phyloP scores from a whole-genome alignment of 108 stramenopile genomes.

The Chaetoceros tenuissimus region DNA sequence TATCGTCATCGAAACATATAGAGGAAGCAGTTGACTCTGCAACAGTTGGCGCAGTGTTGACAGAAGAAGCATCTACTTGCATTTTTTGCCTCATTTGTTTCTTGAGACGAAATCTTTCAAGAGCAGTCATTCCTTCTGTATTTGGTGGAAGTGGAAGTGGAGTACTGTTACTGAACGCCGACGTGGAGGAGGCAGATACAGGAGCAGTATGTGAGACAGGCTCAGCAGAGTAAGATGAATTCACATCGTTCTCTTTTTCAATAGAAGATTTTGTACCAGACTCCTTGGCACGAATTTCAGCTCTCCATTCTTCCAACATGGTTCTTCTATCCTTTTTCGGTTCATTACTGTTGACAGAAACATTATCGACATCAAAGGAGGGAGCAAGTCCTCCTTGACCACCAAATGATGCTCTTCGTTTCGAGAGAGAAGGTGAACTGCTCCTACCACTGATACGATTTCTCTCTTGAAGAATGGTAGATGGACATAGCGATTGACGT shows the following conservation, averaged over 20 bases:
- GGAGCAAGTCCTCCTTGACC: background rate
- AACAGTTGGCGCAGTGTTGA: background rate
- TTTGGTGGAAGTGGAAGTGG: background rate
- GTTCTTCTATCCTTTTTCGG: slow-evolving; percentile 54
- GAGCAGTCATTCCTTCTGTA: slow-evolving; percentile 8
- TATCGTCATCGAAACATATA: background rate
- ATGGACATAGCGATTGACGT: no score
- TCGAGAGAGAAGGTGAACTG: background rate
- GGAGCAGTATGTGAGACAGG: background rate
- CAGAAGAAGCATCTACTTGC: background rate
- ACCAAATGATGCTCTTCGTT: background rate
- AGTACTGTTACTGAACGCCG: no score
- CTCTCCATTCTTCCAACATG: slow-evolving; percentile 69
- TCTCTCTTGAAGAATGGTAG: background rate
- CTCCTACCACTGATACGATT: background rate
- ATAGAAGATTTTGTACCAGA: background rate
- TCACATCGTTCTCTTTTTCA: slow-evolving; percentile 1
- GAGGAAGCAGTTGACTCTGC: background rate
- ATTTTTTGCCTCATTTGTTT: background rate
- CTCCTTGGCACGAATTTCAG: slow-evolving; percentile 2
- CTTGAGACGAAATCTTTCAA: slow-evolving; percentile 17
- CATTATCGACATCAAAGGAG: background rate
- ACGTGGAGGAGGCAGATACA: background rate
- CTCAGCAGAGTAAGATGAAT: background rate
- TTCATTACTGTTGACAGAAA: slow-evolving; percentile 2